Evolutionary conservation across 257 asterid genomes (phyloP).

Genomic region (Nicotiana paniculata): DNA sequence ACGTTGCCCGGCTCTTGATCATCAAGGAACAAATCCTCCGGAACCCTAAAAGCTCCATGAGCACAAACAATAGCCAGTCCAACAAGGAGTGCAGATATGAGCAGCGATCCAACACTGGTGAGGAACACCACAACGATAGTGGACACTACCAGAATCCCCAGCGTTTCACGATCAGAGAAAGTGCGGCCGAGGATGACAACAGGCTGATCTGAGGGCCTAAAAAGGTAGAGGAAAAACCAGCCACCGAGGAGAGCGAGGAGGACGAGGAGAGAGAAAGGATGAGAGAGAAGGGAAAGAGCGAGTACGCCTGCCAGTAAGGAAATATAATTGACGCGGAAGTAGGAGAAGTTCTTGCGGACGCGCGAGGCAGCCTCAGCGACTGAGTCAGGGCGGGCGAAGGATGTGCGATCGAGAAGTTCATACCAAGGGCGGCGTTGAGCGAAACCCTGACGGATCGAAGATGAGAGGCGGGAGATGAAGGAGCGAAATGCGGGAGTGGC

Average conservation of each 20-base stretch:
- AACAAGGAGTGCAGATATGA: conserved; percentile 65
- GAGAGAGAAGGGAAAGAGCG: conserved; percentile 72
- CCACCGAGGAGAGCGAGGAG: conserved; percentile 55
- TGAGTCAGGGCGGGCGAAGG: conserved; percentile 78
- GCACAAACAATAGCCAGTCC: conserved; percentile 60
- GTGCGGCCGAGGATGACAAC: conserved; percentile 60
- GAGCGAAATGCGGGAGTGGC: conserved; percentile 81
- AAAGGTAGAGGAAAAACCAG: conserved; percentile 65
- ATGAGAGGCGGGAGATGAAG: conserved; percentile 53
- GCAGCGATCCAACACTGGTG: conserved; percentile 73
- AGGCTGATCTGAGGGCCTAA: conserved; percentile 74
- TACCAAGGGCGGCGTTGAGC: conserved; percentile 90
- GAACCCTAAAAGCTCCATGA: conserved; percentile 77
- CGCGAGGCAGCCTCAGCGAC: conserved; percentile 84
- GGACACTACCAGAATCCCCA: conserved; percentile 54
- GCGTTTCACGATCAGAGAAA: conserved; percentile 61
- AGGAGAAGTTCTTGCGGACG: conserved; percentile 57
- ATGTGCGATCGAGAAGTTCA: conserved; percentile 72
- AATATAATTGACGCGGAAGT: conserved; percentile 79
- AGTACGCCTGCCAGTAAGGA: conserved; percentile 57
- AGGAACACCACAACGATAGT: conserved; percentile 70
- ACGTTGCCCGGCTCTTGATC: conserved; percentile 63
- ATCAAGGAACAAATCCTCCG: conserved; percentile 81
- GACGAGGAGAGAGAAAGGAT: conserved; percentile 69
- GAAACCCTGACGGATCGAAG: conserved; percentile 59